Percentiles rank a stretch among this genome's conserved stretches.
Conservation (phyloP, 2,329 filamentous ascomycete species). For the Hypoxylon sp. region DNA sequence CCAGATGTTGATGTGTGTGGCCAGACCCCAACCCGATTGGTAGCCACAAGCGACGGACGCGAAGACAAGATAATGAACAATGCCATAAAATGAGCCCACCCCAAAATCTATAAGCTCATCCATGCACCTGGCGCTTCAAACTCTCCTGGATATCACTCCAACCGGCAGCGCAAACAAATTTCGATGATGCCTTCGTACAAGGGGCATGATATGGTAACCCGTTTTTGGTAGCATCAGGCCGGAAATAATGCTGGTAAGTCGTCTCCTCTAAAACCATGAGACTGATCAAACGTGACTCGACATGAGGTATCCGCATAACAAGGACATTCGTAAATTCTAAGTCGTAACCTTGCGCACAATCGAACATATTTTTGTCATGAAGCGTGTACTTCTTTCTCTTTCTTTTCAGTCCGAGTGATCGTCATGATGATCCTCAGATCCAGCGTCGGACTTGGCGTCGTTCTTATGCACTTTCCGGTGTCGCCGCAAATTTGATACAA, state of each 20-base stretch:
- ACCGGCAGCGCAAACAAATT: conserved; percentile 42
- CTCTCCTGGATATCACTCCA: conserved; percentile 46
- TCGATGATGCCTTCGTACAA: conserved; percentile 41
- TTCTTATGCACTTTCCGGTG: conserved; percentile 97
- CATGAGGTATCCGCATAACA: conserved; percentile 45
- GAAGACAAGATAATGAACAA: conserved; percentile 45
- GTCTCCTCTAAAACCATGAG: conserved; percentile 46
- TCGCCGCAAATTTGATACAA: conserved; percentile 93
- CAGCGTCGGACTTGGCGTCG: conserved; percentile 72
- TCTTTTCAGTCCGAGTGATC: conserved; percentile 67
- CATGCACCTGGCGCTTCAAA: conserved; percentile 48
- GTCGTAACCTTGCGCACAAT: conserved; percentile 45
- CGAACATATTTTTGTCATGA: conserved; percentile 41
- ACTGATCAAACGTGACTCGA: conserved; percentile 43
- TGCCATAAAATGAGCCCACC: conserved; percentile 47
- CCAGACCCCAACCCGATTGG: conserved; percentile 39
- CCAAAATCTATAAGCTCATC: conserved; percentile 47
- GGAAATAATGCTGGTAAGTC: conserved; percentile 41
- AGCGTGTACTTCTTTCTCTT: conserved; percentile 26
- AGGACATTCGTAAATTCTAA: conserved; percentile 45
- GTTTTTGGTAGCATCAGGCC: conserved; percentile 44
- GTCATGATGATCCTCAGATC: conserved; percentile 73
- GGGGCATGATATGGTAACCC: conserved; percentile 36
- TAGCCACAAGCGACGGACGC: conserved; percentile 46
- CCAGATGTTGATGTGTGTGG: conserved; percentile 39